These are phyloP conservation scores for Talaromyces sp. DNA, from an alignment of 2,329 filamentous ascomycete genomes.

Conservation along the genomic window DNA sequence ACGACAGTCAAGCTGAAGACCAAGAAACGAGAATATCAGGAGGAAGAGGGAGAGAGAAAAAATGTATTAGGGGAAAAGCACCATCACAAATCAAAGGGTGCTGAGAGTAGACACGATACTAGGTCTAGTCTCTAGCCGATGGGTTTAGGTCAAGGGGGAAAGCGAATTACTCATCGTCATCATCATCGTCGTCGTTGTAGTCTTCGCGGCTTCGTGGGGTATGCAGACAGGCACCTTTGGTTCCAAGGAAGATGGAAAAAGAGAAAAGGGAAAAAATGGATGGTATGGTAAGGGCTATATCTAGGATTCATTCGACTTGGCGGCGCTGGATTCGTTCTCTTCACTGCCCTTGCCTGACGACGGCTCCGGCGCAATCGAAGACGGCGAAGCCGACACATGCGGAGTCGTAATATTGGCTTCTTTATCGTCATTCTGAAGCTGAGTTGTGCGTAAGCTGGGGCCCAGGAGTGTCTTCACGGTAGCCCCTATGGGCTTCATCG, in stretches of 20 bases:
- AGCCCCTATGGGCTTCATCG: slow-evolving; percentile 26
- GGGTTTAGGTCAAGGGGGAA: neutral
- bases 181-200: slow-evolving; percentile 7
- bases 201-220: slow-evolving; percentile 4
- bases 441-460: slow-evolving; percentile 37
- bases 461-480: slow-evolving; percentile 50
- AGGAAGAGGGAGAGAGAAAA: neutral
- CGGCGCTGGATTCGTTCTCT: slow-evolving; percentile 16
- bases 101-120: neutral
- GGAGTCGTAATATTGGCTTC: slow-evolving; percentile 13
- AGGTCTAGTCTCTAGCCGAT: neutral
- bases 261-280: neutral
- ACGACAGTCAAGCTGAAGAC: neutral
- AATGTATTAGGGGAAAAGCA: neutral
- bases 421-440: slow-evolving; percentile 16
- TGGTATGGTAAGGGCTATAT: slow-evolving; percentile 1
- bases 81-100: neutral
- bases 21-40: neutral
- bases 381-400: slow-evolving; percentile 33
- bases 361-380: slow-evolving; percentile 33
- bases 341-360: slow-evolving; percentile 15
- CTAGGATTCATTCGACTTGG: slow-evolving; percentile 9
- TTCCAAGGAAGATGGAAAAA: slow-evolving; percentile 15
- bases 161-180: neutral
- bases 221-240: neutral